phyloP scores from a whole-genome alignment of 441 rosid genomes.

The Rhodomyrtus psidioides region DNA sequence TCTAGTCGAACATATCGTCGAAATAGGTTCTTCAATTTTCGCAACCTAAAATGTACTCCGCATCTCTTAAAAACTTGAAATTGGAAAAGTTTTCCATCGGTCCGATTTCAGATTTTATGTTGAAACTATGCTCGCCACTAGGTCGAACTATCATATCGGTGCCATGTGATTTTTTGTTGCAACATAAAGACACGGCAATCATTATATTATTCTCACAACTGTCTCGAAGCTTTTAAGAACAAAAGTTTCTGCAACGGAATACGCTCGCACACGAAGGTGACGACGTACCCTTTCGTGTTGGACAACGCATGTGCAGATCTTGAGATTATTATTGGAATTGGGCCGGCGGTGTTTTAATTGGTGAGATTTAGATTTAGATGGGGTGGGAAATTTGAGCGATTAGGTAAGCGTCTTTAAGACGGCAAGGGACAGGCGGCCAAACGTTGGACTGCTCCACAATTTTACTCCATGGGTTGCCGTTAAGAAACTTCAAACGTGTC shows the following conservation, averaged over 20 bases:
- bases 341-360: neutral
- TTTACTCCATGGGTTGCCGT: neutral
- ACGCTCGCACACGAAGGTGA: neutral
- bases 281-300: neutral
- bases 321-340: neutral
- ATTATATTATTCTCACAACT: neutral
- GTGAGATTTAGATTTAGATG: neutral
- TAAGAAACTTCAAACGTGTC: neutral
- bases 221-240: neutral
- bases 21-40: too few species aligned
- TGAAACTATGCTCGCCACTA: too few species aligned
- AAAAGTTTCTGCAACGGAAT: neutral
- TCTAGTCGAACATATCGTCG: neutral
- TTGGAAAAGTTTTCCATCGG: too few species aligned
- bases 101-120: too few species aligned
- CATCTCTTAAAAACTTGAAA: too few species aligned
- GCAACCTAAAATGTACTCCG: too few species aligned
- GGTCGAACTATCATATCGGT: neutral
- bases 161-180: neutral
- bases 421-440: neutral
- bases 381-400: neutral
- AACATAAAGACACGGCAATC: neutral
- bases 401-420: neutral
- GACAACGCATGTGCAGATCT: neutral
- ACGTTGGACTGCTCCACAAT: neutral